Evolutionary conservation across 345 rosid genomes (phyloP).

Genomic region (Pistacia integerrima): DNA sequence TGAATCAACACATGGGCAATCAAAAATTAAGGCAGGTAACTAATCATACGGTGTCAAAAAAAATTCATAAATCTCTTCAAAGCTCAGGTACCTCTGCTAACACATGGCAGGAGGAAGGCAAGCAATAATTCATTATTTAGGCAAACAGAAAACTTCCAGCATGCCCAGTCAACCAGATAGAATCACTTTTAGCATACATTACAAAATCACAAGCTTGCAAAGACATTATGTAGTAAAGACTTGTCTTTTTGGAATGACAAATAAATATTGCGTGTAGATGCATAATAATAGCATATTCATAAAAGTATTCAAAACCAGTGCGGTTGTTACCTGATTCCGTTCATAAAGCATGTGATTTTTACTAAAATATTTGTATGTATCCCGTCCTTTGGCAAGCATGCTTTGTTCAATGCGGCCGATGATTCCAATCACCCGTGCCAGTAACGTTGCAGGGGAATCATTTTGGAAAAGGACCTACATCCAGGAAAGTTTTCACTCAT

Average conservation of each 20-base stretch:
- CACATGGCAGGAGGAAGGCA: neutral
- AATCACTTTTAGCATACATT: neutral
- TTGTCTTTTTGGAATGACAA: neutral
- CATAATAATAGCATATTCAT: neutral
- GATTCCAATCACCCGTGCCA: conserved; percentile 91
- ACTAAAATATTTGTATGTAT: conserved; percentile 87
- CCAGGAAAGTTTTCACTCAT: conserved; percentile 14
- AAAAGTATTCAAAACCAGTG: neutral
- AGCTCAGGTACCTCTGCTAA: neutral
- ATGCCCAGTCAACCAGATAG: neutral
- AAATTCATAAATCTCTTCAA: neutral
- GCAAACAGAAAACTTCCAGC: neutral
- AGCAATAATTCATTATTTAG: neutral
- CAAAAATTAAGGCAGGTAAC: no score
- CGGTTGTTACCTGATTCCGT: conserved; percentile 71
- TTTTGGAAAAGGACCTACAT: conserved; percentile 95
- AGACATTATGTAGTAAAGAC: neutral
- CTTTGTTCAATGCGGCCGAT: conserved; percentile 71
- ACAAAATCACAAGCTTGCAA: neutral
- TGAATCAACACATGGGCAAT: neutral
- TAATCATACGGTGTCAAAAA: neutral
- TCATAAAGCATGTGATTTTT: conserved; percentile 95
- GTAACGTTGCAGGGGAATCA: conserved; percentile 94
- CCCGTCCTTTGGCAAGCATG: conserved; percentile 93
- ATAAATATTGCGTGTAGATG: neutral